Conservation (phyloP, 225 moss, liverwort and hornwort genomes). For the Takakia lepidozioides region DNA sequence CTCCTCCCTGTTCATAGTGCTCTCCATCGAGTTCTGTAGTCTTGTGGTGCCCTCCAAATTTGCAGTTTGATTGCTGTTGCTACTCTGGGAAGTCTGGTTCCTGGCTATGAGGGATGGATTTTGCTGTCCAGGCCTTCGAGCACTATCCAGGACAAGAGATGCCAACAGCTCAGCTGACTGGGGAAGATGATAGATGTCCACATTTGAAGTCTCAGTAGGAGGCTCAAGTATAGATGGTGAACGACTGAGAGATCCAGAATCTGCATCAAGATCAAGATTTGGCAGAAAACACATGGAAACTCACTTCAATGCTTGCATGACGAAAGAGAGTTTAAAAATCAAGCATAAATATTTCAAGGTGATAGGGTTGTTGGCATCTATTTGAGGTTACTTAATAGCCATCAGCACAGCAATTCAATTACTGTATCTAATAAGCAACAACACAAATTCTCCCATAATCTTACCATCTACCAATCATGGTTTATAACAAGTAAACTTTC, state of each 20-base stretch:
- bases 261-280: no score
- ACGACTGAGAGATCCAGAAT: conserved; percentile 10
- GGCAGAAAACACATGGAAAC: no score
- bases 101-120: not conserved
- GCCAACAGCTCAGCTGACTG: conserved; percentile 60
- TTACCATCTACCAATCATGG: no score
- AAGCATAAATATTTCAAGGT: no score
- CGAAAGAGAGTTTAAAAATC: no score
- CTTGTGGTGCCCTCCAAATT: conserved; percentile 3
- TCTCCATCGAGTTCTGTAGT: conserved; percentile 5
- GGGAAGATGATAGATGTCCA: conserved; percentile 32
- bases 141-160: conserved; percentile 42
- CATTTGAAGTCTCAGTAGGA: conserved; percentile 6
- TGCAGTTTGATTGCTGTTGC: conserved; percentile 9
- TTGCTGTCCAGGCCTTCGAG: conserved; percentile 6
- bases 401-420: no score
- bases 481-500: no score
- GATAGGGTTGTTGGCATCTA: no score
- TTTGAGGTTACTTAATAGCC: no score
- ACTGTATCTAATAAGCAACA: no score
- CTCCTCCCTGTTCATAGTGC: conserved; percentile 9
- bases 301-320: no score
- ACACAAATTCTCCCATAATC: no score
- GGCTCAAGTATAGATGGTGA: conserved; percentile 5
- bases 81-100: conserved; percentile 1